A percentile compares a stretch with the other conserved stretches of the same genome.
Conservation (phyloP, 441 rosid genomes). For the Gossypium trilobum region DNA sequence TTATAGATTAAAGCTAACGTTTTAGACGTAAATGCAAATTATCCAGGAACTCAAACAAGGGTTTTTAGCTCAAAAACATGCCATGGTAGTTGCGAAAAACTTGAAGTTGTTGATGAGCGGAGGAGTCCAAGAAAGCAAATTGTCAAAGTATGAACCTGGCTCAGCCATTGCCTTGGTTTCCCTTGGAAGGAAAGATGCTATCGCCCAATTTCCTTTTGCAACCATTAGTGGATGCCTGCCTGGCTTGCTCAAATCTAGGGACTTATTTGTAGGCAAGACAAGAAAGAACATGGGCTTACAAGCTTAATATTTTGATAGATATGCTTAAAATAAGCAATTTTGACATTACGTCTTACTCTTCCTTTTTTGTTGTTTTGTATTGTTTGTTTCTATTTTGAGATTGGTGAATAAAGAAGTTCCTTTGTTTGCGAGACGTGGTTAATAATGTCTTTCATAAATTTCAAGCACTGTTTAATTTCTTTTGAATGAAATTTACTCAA, state of each 20-base stretch:
- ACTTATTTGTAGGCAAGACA: constrained; percentile 69
- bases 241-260: constrained; percentile 67
- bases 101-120: constrained; percentile 49
- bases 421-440: not conserved
- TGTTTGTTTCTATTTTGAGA: not conserved
- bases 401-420: not conserved
- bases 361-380: not conserved
- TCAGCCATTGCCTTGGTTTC: constrained; percentile 55
- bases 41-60: constrained; percentile 76
- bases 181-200: constrained; percentile 65
- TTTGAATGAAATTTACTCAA: too few relatives aligned
- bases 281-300: constrained; percentile 58
- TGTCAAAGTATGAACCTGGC: constrained; percentile 47
- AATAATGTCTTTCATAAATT: too few relatives aligned
- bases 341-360: not conserved
- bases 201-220: constrained; percentile 72
- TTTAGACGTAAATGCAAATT: not conserved
- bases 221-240: constrained; percentile 60
- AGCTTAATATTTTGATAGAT: constrained; percentile 12
- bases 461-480: too few relatives aligned
- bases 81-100: constrained; percentile 49
- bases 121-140: constrained; percentile 36
- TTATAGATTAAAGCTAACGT: not conserved
- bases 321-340: not conserved
- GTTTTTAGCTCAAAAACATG: constrained; percentile 62